Conservation (phyloP, 1,284 basidiomycete species). For the Tremellales sp. region DNA sequence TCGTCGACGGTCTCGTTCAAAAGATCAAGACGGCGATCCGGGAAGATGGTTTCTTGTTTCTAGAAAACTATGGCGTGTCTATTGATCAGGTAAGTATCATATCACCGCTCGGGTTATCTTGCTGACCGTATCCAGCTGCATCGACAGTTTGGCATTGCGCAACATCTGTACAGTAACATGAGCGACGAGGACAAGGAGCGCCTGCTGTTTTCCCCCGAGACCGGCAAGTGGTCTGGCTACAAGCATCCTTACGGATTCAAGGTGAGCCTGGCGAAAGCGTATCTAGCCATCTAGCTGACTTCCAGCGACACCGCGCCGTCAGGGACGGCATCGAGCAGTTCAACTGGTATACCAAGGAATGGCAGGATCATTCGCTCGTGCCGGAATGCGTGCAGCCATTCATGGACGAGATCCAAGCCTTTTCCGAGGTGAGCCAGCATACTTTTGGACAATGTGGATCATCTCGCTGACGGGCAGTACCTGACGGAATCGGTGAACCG, state of each 20-base stretch:
- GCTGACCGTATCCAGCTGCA: conserved; percentile 22
- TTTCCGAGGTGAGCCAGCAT: conserved; percentile 47
- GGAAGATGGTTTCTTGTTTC: conserved; percentile 37
- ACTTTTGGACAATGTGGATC: background rate
- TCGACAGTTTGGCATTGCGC: conserved; percentile 34
- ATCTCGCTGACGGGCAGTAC: conserved; percentile 15
- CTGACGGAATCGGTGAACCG: conserved; percentile 35
- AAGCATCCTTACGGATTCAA: conserved; percentile 51
- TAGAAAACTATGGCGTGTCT: conserved; percentile 36
- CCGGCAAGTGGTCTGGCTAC: conserved; percentile 44
- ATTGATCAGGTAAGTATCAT: conserved; percentile 25
- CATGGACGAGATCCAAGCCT: conserved; percentile 47
- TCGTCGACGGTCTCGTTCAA: conserved; percentile 21
- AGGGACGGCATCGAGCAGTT: conserved; percentile 50
- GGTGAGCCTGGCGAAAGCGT: background rate
- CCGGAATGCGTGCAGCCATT: conserved; percentile 33
- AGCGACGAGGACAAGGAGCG: conserved; percentile 34
- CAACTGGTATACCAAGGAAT: conserved; percentile 47
- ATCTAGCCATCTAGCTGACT: background rate
- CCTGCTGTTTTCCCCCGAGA: conserved; percentile 31
- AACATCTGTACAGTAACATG: conserved; percentile 32
- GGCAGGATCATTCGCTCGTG: conserved; percentile 20
- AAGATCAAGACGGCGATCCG: conserved; percentile 27
- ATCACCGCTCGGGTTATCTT: too few species aligned
- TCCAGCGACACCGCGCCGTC: conserved; percentile 35